Percentiles rank a stretch among this genome's conserved stretches.
Evolutionary conservation across 202 grass and related monocot genomes (phyloP).

Genomic region (Panicum hallii): DNA sequence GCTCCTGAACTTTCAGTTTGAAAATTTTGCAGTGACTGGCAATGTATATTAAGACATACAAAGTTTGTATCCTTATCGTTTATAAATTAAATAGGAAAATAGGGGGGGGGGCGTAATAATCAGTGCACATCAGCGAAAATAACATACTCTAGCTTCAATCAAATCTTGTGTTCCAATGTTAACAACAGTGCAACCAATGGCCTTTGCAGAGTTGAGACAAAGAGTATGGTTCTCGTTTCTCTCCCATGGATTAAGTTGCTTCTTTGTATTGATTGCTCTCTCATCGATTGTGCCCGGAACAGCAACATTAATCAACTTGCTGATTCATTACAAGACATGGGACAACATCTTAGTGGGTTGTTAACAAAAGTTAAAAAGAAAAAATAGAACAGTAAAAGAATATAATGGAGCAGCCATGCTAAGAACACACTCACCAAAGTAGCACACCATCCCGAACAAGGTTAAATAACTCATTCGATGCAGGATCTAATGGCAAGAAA

Average conservation of each 20-base stretch:
- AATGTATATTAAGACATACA: constrained; percentile 14
- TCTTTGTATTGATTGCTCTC: constrained; percentile 95
- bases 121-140: constrained; percentile 13
- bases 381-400: constrained; percentile 7
- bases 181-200: constrained; percentile 96
- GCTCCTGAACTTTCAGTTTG: constrained; percentile 5
- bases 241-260: constrained; percentile 86
- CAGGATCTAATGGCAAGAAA: constrained; percentile 80
- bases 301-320: constrained; percentile 97
- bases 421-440: constrained; percentile 73
- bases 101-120: neutral
- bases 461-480: constrained; percentile 78
- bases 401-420: neutral
- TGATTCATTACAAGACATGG: constrained; percentile 43
- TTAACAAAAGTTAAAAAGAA: constrained; percentile 5
- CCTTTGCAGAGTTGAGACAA: constrained; percentile 94
- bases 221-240: constrained; percentile 97
- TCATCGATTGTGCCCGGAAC: constrained; percentile 95
- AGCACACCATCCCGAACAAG: constrained; percentile 86
- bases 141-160: constrained; percentile 86
- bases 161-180: constrained; percentile 98
- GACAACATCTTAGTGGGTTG: constrained; percentile 23
- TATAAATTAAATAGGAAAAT: neutral
- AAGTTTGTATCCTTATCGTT: neutral
- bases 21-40: neutral